phyloP scores from a whole-genome alignment of 2,329 filamentous ascomycete genomes.

The Chrysoporthe puriensis region DNA sequence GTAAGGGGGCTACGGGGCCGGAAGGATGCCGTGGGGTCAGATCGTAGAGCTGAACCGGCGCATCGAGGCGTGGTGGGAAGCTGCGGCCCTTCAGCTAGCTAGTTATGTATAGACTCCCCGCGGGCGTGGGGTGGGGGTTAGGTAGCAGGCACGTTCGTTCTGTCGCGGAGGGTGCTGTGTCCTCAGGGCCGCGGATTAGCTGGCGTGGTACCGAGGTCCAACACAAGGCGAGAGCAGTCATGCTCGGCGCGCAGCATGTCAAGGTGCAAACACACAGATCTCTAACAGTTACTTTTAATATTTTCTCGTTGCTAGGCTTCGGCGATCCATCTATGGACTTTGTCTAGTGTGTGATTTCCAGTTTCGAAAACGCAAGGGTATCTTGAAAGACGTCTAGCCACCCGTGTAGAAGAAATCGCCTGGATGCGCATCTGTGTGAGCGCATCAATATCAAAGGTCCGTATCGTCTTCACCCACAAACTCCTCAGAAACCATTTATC shows the following conservation, averaged over 20 bases:
- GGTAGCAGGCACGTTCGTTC: too few species aligned
- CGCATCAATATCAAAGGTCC: neutral
- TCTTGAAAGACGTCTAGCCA: neutral
- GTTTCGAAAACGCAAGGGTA: conserved; percentile 2
- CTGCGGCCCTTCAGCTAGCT: too few species aligned
- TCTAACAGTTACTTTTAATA: neutral
- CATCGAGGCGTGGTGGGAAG: too few species aligned
- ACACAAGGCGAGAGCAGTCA: too few species aligned
- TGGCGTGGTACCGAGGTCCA: too few species aligned
- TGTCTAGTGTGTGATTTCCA: neutral
- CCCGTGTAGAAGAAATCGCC: neutral
- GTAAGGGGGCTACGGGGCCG: neutral
- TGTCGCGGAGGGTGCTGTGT: too few species aligned
- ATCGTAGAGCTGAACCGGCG: too few species aligned
- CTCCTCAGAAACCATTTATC: neutral
- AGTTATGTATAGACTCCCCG: too few species aligned
- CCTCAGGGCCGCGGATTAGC: too few species aligned
- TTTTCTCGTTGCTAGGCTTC: neutral
- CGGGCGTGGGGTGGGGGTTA: too few species aligned
- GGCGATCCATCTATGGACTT: neutral
- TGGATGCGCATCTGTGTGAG: neutral
- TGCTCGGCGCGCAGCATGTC: neutral
- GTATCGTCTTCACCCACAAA: neutral
- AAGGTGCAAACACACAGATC: neutral
- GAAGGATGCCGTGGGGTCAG: too few species aligned